These are phyloP conservation scores for Talaromyces liani DNA, from an alignment of 495 filamentous ascomycete genomes.

Conservation along the genomic window DNA sequence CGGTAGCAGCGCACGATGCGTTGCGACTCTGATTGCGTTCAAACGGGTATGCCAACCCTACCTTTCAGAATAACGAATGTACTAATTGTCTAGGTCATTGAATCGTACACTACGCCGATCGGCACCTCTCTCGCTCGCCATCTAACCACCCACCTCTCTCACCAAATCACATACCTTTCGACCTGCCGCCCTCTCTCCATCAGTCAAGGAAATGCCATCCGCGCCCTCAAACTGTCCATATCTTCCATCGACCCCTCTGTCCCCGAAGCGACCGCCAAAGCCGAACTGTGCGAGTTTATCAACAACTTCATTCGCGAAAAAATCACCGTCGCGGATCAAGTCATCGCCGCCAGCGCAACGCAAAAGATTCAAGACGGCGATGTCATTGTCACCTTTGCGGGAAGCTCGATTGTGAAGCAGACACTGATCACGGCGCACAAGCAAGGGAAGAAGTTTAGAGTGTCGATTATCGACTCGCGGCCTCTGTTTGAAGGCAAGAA, in stretches of 20 bases:
- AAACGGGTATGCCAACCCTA: slow-evolving; percentile 56
- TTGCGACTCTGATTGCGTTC: slow-evolving; percentile 82
- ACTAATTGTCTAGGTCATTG: slow-evolving; percentile 58
- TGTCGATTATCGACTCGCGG: slow-evolving; percentile 78
- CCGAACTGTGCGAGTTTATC: slow-evolving; percentile 67
- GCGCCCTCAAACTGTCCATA: slow-evolving; percentile 85
- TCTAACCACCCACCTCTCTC: slow-evolving; percentile 85
- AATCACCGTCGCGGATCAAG: slow-evolving; percentile 76
- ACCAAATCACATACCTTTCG: slow-evolving; percentile 89
- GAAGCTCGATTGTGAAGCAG: slow-evolving; percentile 76
- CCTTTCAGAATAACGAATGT: background rate
- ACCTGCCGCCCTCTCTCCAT: slow-evolving; percentile 89
- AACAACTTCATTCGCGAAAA: slow-evolving; percentile 86
- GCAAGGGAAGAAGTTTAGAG: slow-evolving; percentile 64
- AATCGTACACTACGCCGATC: slow-evolving; percentile 81
- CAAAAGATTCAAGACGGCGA: slow-evolving; percentile 71
- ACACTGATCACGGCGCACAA: slow-evolving; percentile 65
- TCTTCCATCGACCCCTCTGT: slow-evolving; percentile 75
- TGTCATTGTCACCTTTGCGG: slow-evolving; percentile 82
- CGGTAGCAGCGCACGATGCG: slow-evolving; percentile 81
- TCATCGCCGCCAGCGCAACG: slow-evolving; percentile 69
- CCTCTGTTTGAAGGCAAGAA: slow-evolving; percentile 74
- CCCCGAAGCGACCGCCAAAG: slow-evolving; percentile 71
- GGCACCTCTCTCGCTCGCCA: slow-evolving; percentile 80
- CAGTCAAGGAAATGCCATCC: slow-evolving; percentile 91